Evolutionary conservation across 495 filamentous ascomycete genomes (phyloP), one percentile per base, ranked within the genome.

Genomic region (Penicillium samsonianum): DNA sequence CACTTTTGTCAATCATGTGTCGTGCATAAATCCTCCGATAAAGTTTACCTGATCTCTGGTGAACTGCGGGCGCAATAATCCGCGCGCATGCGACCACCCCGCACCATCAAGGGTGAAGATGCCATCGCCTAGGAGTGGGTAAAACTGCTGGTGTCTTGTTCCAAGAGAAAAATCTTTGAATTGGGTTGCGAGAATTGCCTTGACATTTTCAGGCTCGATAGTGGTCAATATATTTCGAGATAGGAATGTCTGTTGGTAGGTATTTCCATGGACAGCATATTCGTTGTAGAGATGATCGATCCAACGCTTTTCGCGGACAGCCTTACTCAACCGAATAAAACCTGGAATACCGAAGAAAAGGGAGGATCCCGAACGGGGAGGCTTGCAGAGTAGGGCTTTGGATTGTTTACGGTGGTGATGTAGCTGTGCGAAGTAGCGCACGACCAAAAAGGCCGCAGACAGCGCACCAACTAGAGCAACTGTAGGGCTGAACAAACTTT

Each of bases 181-280:
- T 60, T 95, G 87, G 0, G 85, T 87, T 0, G 91, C 89, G 3
- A 96, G 78, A 7, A 96, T 73, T 1, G 91, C 86, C 66, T 96
- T 91, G 70, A 98, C 80, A 69, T 95, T 96, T 64, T 92, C 87
- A 0, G 90, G 91, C 42, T 95, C 90, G 45, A 74, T 76, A 1
- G 90, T 92, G 19, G 77, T 67, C 37, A 87, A 61, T 4, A 69
- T n/a, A 2, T 42, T 38, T 2, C 59, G 58, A 5, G 67, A 62
- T 1, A 77, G 59, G 2, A 73, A 52, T 1, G 23, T 54, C 37
- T 72, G 68, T 5, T 54, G 47, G 59, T 72, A 79, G 19, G 75
- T 81, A 17, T 58, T 68, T 17, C 78, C 76, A 47, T 73, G 59
- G 8, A 64, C 26, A 3, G 16, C 23, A 44, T 69, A 79, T 22